These are phyloP conservation scores for Cladorrhinum samala DNA, from an alignment of 495 filamentous ascomycete genomes.

Conservation along the genomic window DNA sequence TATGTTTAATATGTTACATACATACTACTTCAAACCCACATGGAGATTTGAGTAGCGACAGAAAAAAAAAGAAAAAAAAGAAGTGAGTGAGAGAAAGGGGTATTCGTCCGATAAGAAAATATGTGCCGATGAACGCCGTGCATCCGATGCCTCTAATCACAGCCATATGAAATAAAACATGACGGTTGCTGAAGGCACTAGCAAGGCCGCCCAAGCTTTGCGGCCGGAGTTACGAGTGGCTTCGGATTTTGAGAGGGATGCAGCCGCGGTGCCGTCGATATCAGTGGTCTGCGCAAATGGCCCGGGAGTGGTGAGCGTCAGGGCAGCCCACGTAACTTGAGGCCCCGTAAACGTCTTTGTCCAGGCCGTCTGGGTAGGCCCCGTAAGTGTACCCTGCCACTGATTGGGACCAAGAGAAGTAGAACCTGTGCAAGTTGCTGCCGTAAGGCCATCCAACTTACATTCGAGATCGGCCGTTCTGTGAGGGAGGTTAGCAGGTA, in stretches of 20 bases:
- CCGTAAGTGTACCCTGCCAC: constrained; percentile 23
- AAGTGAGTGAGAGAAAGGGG: neutral
- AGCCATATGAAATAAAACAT: too few species aligned
- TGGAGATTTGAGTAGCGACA: too few species aligned
- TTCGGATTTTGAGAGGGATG: constrained; percentile 3
- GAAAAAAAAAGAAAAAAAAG: neutral
- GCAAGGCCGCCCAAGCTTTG: too few species aligned
- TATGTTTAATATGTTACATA: too few species aligned
- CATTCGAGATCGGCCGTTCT: constrained; percentile 33
- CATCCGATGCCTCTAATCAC: too few species aligned
- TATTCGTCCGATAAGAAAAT: neutral
- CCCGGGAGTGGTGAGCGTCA: constrained; percentile 30
- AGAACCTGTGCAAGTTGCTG: constrained; percentile 35
- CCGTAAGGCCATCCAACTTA: constrained; percentile 24
- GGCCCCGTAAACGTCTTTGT: constrained; percentile 26
- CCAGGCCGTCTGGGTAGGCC: constrained; percentile 29
- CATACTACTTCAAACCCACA: too few species aligned
- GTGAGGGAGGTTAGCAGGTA: constrained; percentile 1
- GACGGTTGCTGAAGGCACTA: neutral
- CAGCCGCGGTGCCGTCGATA: constrained; percentile 17
- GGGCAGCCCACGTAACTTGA: constrained; percentile 30
- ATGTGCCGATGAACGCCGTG: too few species aligned
- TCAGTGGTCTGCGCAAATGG: constrained; percentile 18
- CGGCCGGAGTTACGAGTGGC: neutral
- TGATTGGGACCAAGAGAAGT: constrained; percentile 24